Evolutionary conservation across 257 asterid species (phyloP).

Genomic region (Gentiana dahurica): DNA sequence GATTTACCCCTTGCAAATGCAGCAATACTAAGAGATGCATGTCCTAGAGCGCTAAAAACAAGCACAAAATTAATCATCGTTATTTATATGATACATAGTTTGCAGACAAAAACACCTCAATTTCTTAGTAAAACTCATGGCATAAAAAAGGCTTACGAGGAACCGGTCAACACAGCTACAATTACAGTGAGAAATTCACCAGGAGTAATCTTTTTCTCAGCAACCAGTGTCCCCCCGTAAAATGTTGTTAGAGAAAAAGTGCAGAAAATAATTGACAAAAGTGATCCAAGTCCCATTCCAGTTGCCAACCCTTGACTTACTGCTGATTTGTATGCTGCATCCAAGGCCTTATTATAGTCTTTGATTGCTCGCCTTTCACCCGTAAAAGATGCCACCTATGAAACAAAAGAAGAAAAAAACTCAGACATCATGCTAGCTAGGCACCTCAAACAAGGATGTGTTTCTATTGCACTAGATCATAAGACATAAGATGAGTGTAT

Average conservation of each 20-base stretch:
- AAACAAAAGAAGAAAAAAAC: no score
- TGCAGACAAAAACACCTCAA: no score
- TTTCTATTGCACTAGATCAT: no score
- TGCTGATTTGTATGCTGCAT: conserved; percentile 37
- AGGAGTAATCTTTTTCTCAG: neutral
- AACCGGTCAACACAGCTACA: conserved; percentile 2
- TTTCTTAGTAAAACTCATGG: neutral
- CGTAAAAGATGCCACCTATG: conserved; percentile 56
- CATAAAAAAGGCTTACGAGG: conserved; percentile 3
- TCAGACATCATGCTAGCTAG: no score
- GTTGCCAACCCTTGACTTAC: conserved; percentile 59
- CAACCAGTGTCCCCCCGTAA: conserved; percentile 27
- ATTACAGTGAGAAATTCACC: conserved; percentile 7
- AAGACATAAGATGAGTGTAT: neutral
- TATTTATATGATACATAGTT: neutral
- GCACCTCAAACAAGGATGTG: neutral
- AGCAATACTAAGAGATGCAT: conserved; percentile 36
- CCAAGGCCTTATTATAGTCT: conserved; percentile 37
- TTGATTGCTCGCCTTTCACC: conserved; percentile 49
- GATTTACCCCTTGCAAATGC: conserved; percentile 41
- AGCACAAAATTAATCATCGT: neutral
- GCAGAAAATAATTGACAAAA: conserved; percentile 33
- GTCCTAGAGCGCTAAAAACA: conserved; percentile 35
- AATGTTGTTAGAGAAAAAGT: conserved; percentile 56
- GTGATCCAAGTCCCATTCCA: conserved; percentile 47